Conservation (phyloP, 108 stramenopile species). For the Cyclotella sp. region DNA sequence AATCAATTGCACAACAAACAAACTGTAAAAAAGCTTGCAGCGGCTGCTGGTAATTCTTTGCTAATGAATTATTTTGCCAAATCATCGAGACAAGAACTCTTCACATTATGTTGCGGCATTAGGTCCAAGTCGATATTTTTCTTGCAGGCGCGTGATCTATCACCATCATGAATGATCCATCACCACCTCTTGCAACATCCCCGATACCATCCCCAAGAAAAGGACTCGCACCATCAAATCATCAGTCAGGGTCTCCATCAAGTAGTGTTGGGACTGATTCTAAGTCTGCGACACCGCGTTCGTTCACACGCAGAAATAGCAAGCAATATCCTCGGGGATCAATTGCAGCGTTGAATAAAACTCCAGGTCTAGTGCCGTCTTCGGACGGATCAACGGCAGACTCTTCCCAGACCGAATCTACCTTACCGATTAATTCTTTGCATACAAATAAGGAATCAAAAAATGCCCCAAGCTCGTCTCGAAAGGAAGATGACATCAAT, state of each 20-base stretch:
- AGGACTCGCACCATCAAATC: background rate
- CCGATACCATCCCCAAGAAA: constrained; percentile 7
- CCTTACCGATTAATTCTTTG: background rate
- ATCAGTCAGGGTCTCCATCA: constrained; percentile 14
- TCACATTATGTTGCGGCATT: background rate
- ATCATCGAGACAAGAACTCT: no score
- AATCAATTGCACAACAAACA: no score
- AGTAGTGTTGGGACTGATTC: constrained; percentile 15
- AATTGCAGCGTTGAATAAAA: background rate
- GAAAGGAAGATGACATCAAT: background rate
- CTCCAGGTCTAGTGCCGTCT: background rate
- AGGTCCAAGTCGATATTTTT: background rate
- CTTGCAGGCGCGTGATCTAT: background rate
- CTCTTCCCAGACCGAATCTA: background rate
- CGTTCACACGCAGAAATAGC: constrained; percentile 6
- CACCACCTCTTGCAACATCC: constrained; percentile 1
- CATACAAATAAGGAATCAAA: background rate
- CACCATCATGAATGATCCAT: constrained; percentile 16
- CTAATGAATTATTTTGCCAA: no score
- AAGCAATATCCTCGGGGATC: background rate
- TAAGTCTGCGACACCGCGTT: constrained; percentile 7
- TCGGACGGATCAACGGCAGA: background rate
- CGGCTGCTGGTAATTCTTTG: no score
- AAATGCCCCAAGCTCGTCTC: background rate
- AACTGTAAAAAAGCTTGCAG: no score